phyloP scores from a whole-genome alignment of 257 asterid genomes.

The Nicotiana paniculata region DNA sequence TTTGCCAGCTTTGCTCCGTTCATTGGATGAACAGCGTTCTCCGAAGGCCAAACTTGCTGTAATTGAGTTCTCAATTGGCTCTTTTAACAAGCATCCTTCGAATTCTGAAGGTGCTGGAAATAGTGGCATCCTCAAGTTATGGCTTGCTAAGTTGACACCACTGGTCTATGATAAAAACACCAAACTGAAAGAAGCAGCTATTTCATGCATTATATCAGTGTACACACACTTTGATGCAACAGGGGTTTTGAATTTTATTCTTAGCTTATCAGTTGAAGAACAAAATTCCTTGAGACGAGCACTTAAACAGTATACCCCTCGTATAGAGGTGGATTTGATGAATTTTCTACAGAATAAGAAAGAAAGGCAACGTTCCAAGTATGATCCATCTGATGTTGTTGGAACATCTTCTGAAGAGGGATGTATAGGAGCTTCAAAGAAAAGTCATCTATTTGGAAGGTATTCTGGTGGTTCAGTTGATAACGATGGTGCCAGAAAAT shows the following conservation, averaged over 20 bases:
- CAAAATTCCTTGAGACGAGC: constrained; percentile 94
- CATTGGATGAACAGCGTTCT: constrained; percentile 97
- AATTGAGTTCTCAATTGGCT: constrained; percentile 86
- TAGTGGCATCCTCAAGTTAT: constrained; percentile 85
- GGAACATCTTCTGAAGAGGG: constrained; percentile 98
- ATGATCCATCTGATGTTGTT: constrained; percentile 75
- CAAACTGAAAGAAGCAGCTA: constrained; percentile 89
- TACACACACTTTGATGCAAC: constrained; percentile 79
- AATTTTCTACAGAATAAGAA: constrained; percentile 89
- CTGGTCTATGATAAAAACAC: constrained; percentile 85
- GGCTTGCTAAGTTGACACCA: constrained; percentile 91
- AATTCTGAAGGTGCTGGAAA: constrained; percentile 79
- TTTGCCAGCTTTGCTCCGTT: constrained; percentile 90
- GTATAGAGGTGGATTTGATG: constrained; percentile 97
- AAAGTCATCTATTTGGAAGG: constrained; percentile 68
- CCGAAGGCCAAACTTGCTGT: constrained; percentile 99
- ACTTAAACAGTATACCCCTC: constrained; percentile 96
- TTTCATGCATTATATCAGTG: constrained; percentile 84
- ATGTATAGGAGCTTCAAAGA: constrained; percentile 58
- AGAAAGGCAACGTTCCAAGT: constrained; percentile 81
- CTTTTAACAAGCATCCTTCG: constrained; percentile 77
- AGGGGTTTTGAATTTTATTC: constrained; percentile 74
- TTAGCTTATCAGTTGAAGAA: constrained; percentile 91
- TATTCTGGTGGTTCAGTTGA: constrained; percentile 90
- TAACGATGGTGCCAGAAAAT: constrained; percentile 84